Evolutionary conservation across 306 rosid genomes (phyloP), one percentile per base, ranked within the genome.

Genomic region (Styphnolobium japonicum): DNA sequence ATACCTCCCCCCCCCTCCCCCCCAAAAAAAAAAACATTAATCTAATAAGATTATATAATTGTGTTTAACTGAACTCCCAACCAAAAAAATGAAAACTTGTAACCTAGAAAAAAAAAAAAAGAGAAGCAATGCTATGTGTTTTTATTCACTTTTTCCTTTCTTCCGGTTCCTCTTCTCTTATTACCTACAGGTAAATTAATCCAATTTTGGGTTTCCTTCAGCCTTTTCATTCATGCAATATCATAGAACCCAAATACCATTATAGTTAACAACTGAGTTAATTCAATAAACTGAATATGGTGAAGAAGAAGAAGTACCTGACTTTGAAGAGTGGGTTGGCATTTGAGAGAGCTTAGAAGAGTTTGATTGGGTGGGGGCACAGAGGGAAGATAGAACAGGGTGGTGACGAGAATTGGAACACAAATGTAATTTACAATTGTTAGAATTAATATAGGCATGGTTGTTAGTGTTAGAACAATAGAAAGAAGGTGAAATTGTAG

Each of bases 291-390:
- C 19, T 12, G 81, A 51, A 19, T 6, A 63, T 0, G 63, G 31
- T n/a, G n/a, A n/a, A n/a, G 8, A 51, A 19, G 73, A 25, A 51
- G 71, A 62, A 69, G 77, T 71, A 91, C 97, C 92, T 81, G 94
- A 83, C 73, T 88, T 82, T 12, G 92, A 70, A 81, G 76, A 80
- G 37, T 70, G 85, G 73, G 80, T 27, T n/a, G 88, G 57, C 39
- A 75, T 21, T 34, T 74, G 68, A 84, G 86, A 78, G 52, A 71
- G 79, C 80, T 82, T 86, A 9, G 86, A 70, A 57, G 55, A 61
- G 36, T 5, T 72, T 39, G 85, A 39, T 64, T 82, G 75, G 25
- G 31, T 57, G 33, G 77, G 62, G 8, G 82, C 42, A 58, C 14
- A 15, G 49, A 82, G 84, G 21, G 85, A 74, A 58, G 85, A 73